Evolutionary conservation across 169 alveolate genomes (phyloP), one percentile per base, ranked within the genome.

Genomic region (Eimeria tenella): DNA sequence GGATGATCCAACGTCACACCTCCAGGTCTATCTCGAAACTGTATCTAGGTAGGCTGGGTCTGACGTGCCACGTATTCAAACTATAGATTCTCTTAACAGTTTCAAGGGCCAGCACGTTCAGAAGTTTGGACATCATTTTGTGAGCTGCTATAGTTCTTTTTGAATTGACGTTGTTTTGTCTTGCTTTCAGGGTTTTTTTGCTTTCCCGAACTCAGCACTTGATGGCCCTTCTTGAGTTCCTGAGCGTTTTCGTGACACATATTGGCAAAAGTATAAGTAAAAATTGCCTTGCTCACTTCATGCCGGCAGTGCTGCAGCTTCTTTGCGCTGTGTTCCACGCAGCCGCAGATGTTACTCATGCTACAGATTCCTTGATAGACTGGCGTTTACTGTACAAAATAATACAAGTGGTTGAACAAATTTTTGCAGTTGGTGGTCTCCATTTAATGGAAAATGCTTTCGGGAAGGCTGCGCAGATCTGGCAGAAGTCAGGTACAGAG

Each of bases 381-480:
- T 90, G 94, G 94, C 94, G 94, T 15, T 25, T 90, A 49, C 53
- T 55, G 50, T 90, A 77, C 90, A 90, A 90, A 71, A 62, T 86
- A 17, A 56, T 77, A 4, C 60, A 60, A 90, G 73, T 74, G 42
- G 42, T 75, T 56, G 94, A 90, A 52, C 60, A 90, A 17, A 23
- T 90, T 25, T 25, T 90, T 79, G 74, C 74, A 23, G 56, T 23
- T 5, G 70, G 74, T 4, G 71, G 89, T 13, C 89, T 81, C 19
- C 89, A 70, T 5, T 81, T 42, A 31, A 81, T 81, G 89, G 89
- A 81, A 23, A 73, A 81, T 49, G 70, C 74, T n/a, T 81, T 81
- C 23, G 89, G 65, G 56, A 53, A 81, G 42, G 70, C 73, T 81
- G 89, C 73, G 8, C 55, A 81, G 73, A 5, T 81, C 56, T 52